Evolutionary conservation across 345 rosid genomes (phyloP).

Genomic region (Gossypium sturtianum): DNA sequence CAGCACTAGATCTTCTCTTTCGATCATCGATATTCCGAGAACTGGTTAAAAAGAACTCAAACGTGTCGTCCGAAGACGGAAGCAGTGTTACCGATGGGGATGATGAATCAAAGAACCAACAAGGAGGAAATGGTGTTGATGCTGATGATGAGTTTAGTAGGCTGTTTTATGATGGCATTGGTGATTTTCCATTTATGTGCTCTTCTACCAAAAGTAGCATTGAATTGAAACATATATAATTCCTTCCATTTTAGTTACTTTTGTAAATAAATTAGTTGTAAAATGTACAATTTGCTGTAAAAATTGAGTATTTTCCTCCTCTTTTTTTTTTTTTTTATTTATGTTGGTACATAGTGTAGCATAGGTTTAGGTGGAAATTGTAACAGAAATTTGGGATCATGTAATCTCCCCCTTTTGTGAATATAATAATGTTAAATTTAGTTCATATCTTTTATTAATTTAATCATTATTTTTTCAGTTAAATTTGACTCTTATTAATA

Average conservation of each 20-base stretch:
- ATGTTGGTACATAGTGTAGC: background rate
- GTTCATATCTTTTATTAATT: no score
- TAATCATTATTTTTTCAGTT: no score
- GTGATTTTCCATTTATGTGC: conserved; percentile 27
- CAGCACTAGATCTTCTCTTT: conserved; percentile 55
- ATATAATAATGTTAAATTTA: background rate
- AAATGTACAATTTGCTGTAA: no score
- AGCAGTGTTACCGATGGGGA: conserved; percentile 20
- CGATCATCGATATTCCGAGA: conserved; percentile 52
- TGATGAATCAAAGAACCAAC: conserved; percentile 9
- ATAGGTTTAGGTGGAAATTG: background rate
- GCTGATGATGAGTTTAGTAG: conserved; percentile 37
- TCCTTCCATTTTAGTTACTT: no score
- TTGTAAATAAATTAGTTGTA: no score
- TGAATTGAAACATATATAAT: conserved; percentile 8
- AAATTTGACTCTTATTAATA: no score
- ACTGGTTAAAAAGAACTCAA: conserved; percentile 45
- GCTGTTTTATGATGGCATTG: conserved; percentile 29
- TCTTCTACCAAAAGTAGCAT: conserved; percentile 23
- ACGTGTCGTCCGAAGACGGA: conserved; percentile 23
- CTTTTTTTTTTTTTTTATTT: accelerated
- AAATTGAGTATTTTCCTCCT: no score
- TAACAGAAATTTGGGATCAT: background rate
- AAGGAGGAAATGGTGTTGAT: background rate
- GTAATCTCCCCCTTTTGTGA: background rate